A percentile compares a stretch with the other conserved stretches of the same genome.
These are phyloP conservation scores for Theileria parva DNA, from an alignment of 169 alveolate genomes.

Conservation along the genomic window DNA sequence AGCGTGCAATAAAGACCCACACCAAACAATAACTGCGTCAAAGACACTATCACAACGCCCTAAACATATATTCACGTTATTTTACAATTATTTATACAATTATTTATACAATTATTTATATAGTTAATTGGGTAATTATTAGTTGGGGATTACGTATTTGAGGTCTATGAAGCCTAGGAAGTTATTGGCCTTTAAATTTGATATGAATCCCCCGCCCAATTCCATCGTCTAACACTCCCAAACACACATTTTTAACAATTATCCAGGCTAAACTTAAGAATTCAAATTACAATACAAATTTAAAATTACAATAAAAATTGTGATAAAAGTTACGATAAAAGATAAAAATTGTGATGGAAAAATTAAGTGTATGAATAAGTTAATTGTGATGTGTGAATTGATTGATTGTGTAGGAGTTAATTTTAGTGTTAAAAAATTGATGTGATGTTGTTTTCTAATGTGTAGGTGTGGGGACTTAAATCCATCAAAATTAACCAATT, in stretches of 20 bases:
- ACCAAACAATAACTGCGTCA: conserved; percentile 54
- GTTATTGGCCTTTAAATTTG: conserved; percentile 59
- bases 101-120: no score
- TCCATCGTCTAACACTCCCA: not conserved
- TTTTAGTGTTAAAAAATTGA: not conserved
- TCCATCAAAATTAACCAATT: not conserved
- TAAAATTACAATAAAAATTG: not conserved
- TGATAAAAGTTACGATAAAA: not conserved
- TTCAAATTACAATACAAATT: not conserved
- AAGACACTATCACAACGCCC: conserved; percentile 64
- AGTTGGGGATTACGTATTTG: conserved; percentile 55
- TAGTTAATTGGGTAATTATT: no score
- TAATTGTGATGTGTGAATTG: not conserved
- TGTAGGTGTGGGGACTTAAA: not conserved
- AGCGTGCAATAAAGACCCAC: conserved; percentile 52
- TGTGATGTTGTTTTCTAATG: conserved; percentile 4
- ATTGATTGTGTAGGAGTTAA: not conserved
- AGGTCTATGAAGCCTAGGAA: conserved; percentile 55
- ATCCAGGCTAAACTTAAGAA: no score
- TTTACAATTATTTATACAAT: no score
- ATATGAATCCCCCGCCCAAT: conserved; percentile 37
- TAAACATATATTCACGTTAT: no score
- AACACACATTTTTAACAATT: not conserved
- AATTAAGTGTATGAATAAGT: not conserved
- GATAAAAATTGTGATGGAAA: not conserved